These are phyloP conservation scores for Lepiota subincarnata DNA, from an alignment of 768 basidiomycete genomes.

Conservation along the genomic window DNA sequence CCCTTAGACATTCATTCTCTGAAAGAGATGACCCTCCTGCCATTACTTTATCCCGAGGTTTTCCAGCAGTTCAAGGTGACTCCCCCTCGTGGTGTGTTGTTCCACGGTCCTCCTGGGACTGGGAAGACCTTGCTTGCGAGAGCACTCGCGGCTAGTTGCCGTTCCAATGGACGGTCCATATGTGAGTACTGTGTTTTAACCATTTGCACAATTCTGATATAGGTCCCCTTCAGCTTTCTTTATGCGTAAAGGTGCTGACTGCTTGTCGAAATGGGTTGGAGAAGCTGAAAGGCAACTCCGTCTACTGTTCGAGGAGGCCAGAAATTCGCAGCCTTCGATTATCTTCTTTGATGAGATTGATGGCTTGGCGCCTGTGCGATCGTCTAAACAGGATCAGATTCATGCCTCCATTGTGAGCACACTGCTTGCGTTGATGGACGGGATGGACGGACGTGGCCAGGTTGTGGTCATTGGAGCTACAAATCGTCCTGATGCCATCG, in stretches of 20 bases:
- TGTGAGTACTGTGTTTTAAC: constrained; percentile 48
- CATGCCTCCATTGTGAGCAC: constrained; percentile 98
- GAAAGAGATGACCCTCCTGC: constrained; percentile 98
- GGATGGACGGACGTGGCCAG: constrained; percentile 97
- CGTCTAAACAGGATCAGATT: constrained; percentile 98
- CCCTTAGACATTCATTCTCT: constrained; percentile 87
- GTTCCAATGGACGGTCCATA: constrained; percentile 81
- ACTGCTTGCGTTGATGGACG: constrained; percentile 95
- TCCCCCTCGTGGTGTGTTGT: constrained; percentile 93
- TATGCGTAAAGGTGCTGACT: constrained; percentile 99
- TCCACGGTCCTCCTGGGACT: constrained; percentile 99
- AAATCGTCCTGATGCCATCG: constrained; percentile 96
- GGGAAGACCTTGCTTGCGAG: constrained; percentile 94
- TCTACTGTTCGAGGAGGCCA: constrained; percentile 93
- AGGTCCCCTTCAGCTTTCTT: constrained; percentile 71
- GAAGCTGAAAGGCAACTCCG: constrained; percentile 96
- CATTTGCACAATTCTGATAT: not conserved
- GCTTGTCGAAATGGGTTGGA: constrained; percentile 98
- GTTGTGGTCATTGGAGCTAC: constrained; percentile 98
- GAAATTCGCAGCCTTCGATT: constrained; percentile 88
- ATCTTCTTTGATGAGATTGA: constrained; percentile 99
- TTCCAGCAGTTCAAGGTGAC: constrained; percentile 93
- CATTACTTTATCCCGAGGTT: constrained; percentile 92
- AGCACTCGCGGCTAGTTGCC: constrained; percentile 90
- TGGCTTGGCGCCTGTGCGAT: constrained; percentile 94